These are phyloP conservation scores for Globisporangium nagaii DNA, from an alignment of 352 stramenopile genomes.

Conservation along the genomic window DNA sequence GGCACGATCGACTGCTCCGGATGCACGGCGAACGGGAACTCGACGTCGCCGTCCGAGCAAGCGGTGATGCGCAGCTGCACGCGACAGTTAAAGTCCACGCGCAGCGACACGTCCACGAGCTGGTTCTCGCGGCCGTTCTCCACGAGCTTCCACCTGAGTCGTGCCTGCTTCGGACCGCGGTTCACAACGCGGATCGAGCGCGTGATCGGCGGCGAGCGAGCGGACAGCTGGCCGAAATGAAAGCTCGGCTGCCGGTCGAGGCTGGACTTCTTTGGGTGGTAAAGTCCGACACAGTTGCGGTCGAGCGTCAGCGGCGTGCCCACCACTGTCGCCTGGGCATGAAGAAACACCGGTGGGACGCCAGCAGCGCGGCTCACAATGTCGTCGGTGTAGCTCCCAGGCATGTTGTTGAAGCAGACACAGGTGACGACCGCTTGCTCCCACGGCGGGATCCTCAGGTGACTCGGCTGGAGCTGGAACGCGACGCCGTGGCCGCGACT, in stretches of 20 bases:
- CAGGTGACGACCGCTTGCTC: slow-evolving; percentile 43
- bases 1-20: slow-evolving; percentile 16
- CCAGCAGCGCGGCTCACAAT: slow-evolving; percentile 48
- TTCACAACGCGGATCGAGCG: slow-evolving; percentile 62
- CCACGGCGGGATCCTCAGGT: slow-evolving; percentile 48
- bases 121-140: slow-evolving; percentile 43
- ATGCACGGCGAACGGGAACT: slow-evolving; percentile 32
- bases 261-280: slow-evolving; percentile 18
- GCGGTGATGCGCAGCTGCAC: slow-evolving; percentile 42
- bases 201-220: slow-evolving; percentile 33
- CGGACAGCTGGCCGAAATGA: slow-evolving; percentile 40
- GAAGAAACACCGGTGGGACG: slow-evolving; percentile 55
- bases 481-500: slow-evolving; percentile 44
- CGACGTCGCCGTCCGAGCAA: slow-evolving; percentile 11
- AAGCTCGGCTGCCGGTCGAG: slow-evolving; percentile 24
- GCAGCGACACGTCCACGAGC: slow-evolving; percentile 47
- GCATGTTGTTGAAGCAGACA: slow-evolving; percentile 78
- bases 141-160: slow-evolving; percentile 54
- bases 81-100: slow-evolving; percentile 38
- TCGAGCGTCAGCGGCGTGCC: slow-evolving; percentile 55
- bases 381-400: slow-evolving; percentile 56
- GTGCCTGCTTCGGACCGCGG: slow-evolving; percentile 47
- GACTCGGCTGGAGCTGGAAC: slow-evolving; percentile 29
- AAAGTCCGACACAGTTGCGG: slow-evolving; percentile 58
- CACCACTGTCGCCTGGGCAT: slow-evolving; percentile 42